Evolutionary conservation across 139 green algal genomes (phyloP).

Genomic region (Desmodesmus armatus): DNA sequence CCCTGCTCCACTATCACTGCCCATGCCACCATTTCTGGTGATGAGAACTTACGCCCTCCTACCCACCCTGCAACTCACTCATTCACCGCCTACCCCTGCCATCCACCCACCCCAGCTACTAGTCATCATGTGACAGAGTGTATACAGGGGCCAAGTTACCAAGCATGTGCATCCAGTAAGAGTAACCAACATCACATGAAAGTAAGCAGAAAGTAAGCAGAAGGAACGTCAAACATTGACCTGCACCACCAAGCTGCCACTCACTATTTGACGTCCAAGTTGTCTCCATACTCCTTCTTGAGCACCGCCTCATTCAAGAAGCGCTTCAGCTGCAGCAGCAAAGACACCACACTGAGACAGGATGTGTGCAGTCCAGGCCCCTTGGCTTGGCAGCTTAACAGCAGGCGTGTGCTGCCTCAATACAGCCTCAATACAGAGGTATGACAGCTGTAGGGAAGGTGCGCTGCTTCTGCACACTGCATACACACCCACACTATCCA

Average conservation of each 20-base stretch:
- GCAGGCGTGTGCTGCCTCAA: not conserved
- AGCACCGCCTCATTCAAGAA: slow-evolving; percentile 30
- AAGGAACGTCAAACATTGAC: not conserved
- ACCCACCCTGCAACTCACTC: no score
- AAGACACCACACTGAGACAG: no score
- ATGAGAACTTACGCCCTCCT: not conserved
- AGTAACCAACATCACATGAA: not conserved
- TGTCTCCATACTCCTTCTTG: slow-evolving; percentile 16
- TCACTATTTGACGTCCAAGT: slow-evolving; percentile 37
- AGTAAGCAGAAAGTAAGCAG: no score
- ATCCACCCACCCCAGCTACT: not conserved
- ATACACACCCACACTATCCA: not conserved
- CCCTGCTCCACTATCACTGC: not conserved
- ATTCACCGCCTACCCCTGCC: no score
- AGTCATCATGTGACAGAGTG: not conserved
- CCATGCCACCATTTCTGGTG: not conserved
- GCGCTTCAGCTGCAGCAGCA: slow-evolving; percentile 23
- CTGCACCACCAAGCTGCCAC: not conserved
- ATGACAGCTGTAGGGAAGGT: no score
- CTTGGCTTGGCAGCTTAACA: not conserved
- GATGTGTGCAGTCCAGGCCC: not conserved
- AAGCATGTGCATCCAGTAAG: not conserved
- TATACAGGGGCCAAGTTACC: not conserved
- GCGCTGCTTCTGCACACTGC: not conserved
- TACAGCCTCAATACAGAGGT: no score